Conservation (phyloP, 768 basidiomycete genomes). For the Collybia sordida region DNA sequence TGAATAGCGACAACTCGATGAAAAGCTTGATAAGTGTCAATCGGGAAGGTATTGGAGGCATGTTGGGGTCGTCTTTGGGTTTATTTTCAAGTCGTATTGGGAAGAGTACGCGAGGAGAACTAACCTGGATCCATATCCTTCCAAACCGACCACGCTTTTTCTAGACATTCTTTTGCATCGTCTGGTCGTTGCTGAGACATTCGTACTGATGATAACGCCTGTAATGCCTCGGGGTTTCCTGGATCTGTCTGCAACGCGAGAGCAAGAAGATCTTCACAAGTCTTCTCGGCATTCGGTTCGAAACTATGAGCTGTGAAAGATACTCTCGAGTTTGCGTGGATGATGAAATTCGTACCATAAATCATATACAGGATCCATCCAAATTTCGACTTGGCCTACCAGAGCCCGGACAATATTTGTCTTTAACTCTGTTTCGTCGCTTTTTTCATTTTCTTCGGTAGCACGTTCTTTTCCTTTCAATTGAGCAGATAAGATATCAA, state of each 20-base stretch:
- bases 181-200: conserved; percentile 85
- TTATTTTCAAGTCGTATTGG: neutral
- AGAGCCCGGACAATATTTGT: conserved; percentile 76
- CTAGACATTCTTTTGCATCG: conserved; percentile 71
- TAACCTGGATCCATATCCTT: conserved; percentile 63
- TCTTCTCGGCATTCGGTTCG: conserved; percentile 78
- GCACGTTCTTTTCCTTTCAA: conserved; percentile 76
- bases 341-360: conserved; percentile 59
- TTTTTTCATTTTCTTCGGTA: conserved; percentile 30
- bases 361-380: conserved; percentile 92
- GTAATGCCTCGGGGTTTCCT: conserved; percentile 75
- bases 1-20: conserved; percentile 71
- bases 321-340: neutral
- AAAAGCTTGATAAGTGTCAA: conserved; percentile 78
- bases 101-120: neutral
- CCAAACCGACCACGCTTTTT: conserved; percentile 67
- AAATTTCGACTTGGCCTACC: conserved; percentile 89
- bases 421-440: conserved; percentile 60
- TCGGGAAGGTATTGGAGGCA: conserved; percentile 73
- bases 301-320: conserved; percentile 45
- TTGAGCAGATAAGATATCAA: conserved; percentile 64
- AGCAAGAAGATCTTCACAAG: conserved; percentile 74
- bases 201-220: conserved; percentile 80
- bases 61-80: conserved; percentile 55
- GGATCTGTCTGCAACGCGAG: conserved; percentile 75